Evolutionary conservation across 352 stramenopile species (phyloP).

Genomic region (Phytopythium vexans): DNA sequence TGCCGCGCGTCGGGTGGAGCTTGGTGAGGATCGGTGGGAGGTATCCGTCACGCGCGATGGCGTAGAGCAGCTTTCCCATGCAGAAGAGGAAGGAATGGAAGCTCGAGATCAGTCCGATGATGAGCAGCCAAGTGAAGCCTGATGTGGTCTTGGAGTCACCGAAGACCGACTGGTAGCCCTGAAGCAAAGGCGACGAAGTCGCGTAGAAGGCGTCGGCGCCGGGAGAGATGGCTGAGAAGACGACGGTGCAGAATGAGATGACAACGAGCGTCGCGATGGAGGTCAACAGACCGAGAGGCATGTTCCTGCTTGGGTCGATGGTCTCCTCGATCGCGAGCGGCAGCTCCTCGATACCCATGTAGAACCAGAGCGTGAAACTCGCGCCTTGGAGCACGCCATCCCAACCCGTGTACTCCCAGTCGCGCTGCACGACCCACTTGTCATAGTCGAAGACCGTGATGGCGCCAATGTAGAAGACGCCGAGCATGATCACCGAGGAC

Average conservation of each 20-base stretch:
- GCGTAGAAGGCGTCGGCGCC: constrained; percentile 33
- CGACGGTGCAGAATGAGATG: constrained; percentile 47
- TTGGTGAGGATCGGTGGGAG: constrained; percentile 47
- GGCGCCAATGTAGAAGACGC: constrained; percentile 61
- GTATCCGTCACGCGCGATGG: constrained; percentile 66
- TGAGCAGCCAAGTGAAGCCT: constrained; percentile 65
- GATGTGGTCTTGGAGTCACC: constrained; percentile 62
- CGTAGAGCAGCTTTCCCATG: constrained; percentile 64
- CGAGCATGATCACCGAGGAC: constrained; percentile 40
- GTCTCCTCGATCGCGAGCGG: constrained; percentile 68
- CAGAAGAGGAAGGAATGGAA: constrained; percentile 83
- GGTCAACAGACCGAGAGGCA: constrained; percentile 49
- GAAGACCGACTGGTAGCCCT: constrained; percentile 65
- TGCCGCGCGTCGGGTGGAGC: constrained; percentile 39
- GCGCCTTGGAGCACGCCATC: constrained; percentile 48
- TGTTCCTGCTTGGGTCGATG: constrained; percentile 67
- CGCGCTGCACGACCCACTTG: constrained; percentile 44
- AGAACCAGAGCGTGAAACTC: constrained; percentile 70
- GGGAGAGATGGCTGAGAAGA: constrained; percentile 55
- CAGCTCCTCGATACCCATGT: constrained; percentile 72
- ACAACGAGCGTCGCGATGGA: constrained; percentile 55
- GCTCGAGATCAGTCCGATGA: constrained; percentile 56
- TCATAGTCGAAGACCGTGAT: constrained; percentile 47
- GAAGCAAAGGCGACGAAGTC: constrained; percentile 47
- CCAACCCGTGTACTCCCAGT: constrained; percentile 46